phyloP scores from a whole-genome alignment of 768 basidiomycete species.

The Tulasnella sp. region DNA sequence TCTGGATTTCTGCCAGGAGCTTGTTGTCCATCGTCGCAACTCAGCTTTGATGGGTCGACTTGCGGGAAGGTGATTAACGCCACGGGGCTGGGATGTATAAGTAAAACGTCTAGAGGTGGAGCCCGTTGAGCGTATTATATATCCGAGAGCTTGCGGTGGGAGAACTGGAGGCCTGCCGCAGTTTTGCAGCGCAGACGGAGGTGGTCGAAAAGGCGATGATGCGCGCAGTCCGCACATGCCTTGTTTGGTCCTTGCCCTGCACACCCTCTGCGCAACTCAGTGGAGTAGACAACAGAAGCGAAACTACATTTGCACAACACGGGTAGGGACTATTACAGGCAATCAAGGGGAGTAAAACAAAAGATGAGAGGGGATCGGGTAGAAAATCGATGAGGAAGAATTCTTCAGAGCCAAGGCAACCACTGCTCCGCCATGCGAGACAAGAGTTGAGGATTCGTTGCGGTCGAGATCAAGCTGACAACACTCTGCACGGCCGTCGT shows the following conservation, averaged over 20 bases:
- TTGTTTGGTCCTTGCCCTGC: conserved; percentile 18
- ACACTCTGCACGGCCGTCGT: conserved; percentile 67
- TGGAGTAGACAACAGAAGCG: not conserved
- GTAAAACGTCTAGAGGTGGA: not conserved
- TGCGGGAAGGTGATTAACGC: not conserved
- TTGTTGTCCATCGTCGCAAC: conserved; percentile 27
- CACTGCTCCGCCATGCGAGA: conserved; percentile 85
- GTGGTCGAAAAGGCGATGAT: conserved; percentile 4
- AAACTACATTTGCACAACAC: conserved; percentile 26
- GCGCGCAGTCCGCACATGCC: conserved; percentile 16
- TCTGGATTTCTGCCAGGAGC: conserved; percentile 80
- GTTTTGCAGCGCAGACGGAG: not conserved
- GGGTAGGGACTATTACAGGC: conserved; percentile 29
- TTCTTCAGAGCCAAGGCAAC: conserved; percentile 76
- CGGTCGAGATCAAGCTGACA: conserved; percentile 77
- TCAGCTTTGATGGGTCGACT: conserved; percentile 9
- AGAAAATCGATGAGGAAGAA: not conserved
- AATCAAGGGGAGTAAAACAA: not conserved
- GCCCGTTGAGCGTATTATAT: not conserved
- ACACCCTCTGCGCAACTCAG: not conserved
- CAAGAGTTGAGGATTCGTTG: conserved; percentile 83
- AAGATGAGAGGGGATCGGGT: not conserved
- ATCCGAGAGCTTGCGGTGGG: not conserved
- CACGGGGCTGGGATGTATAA: not conserved
- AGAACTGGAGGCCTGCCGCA: not conserved